Evolutionary conservation across 2,329 filamentous ascomycete genomes (phyloP).

Genomic region (Colletotrichum shisoi): DNA sequence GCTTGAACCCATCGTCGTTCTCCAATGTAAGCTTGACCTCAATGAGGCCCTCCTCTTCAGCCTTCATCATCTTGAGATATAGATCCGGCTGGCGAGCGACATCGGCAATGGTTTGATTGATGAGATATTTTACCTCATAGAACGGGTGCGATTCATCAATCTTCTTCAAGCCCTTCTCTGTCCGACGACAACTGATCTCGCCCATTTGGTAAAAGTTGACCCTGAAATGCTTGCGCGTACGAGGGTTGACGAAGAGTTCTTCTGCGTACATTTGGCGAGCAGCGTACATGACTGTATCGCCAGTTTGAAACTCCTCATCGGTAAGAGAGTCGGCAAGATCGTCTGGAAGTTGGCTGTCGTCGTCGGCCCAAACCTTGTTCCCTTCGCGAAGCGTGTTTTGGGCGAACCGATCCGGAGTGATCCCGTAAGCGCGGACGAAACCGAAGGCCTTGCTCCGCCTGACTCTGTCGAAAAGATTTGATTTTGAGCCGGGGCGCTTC

Average conservation of each 20-base stretch:
- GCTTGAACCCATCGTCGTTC: conserved; percentile 77
- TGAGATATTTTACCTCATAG: conserved; percentile 96
- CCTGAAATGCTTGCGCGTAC: conserved; percentile 87
- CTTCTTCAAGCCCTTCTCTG: conserved; percentile 90
- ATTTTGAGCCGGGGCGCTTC: conserved; percentile 84
- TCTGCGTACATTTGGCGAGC: conserved; percentile 90
- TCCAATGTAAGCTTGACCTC: conserved; percentile 83
- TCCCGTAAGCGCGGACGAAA: conserved; percentile 88
- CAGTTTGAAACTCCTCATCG: conserved; percentile 76
- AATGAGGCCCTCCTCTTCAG: conserved; percentile 90
- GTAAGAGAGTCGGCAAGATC: conserved; percentile 85
- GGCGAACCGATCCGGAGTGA: conserved; percentile 86
- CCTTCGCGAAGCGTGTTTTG: conserved; percentile 83
- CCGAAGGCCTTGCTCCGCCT: conserved; percentile 80
- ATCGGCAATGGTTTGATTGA: conserved; percentile 84
- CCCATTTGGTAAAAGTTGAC: conserved; percentile 84
- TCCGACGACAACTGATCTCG: conserved; percentile 85
- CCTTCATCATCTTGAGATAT: conserved; percentile 96
- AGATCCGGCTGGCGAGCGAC: conserved; percentile 85
- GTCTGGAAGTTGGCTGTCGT: conserved; percentile 79
- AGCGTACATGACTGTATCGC: conserved; percentile 76
- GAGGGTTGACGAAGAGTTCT: conserved; percentile 85
- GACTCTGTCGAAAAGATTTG: conserved; percentile 82
- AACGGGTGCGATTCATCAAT: conserved; percentile 96
- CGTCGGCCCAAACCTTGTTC: conserved; percentile 82